Evolutionary conservation across 2,329 filamentous ascomycete genomes (phyloP).

Genomic region (Apiospora rasikravindrae): DNA sequence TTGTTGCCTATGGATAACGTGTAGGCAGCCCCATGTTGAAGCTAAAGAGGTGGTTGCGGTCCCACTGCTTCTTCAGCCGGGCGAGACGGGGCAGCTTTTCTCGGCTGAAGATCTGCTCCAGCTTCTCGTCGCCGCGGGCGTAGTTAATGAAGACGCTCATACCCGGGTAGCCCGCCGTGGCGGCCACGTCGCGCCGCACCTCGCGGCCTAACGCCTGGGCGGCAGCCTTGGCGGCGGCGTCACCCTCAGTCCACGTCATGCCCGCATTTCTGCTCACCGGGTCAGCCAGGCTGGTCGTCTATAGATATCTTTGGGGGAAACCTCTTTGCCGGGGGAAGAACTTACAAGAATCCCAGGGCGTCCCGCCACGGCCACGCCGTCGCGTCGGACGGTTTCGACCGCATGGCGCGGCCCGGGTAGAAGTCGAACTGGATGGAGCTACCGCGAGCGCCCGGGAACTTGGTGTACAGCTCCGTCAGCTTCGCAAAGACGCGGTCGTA

Average conservation of each 20-base stretch:
- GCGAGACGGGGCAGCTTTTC: conserved; percentile 1
- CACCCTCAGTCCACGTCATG: too few relatives aligned
- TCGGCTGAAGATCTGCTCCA: conserved; percentile 4
- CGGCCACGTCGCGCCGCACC: background rate
- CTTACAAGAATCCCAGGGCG: too few relatives aligned
- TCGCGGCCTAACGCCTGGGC: conserved; percentile 23
- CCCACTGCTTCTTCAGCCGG: conserved; percentile 9
- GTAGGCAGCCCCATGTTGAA: too few relatives aligned
- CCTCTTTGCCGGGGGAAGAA: too few relatives aligned
- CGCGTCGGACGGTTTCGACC: conserved; percentile 22
- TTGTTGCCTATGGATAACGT: too few relatives aligned
- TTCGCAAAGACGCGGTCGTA: conserved; percentile 22
- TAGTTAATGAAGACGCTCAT: conserved; percentile 6
- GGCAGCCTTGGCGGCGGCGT: too few relatives aligned
- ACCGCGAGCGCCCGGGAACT: background rate
- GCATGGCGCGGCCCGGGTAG: conserved; percentile 25
- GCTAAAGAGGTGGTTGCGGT: conserved; percentile 13
- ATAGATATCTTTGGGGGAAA: too few relatives aligned
- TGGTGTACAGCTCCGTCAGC: conserved; percentile 23
- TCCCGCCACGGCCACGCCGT: conserved; percentile 36
- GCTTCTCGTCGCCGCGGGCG: conserved; percentile 14
- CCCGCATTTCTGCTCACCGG: too few relatives aligned
- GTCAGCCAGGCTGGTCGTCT: too few relatives aligned
- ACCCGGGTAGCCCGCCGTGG: background rate
- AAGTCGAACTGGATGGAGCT: conserved; percentile 21